Evolutionary conservation across 2,329 filamentous ascomycete species (phyloP).

Genomic region (Pseudogymnoascus sp.): DNA sequence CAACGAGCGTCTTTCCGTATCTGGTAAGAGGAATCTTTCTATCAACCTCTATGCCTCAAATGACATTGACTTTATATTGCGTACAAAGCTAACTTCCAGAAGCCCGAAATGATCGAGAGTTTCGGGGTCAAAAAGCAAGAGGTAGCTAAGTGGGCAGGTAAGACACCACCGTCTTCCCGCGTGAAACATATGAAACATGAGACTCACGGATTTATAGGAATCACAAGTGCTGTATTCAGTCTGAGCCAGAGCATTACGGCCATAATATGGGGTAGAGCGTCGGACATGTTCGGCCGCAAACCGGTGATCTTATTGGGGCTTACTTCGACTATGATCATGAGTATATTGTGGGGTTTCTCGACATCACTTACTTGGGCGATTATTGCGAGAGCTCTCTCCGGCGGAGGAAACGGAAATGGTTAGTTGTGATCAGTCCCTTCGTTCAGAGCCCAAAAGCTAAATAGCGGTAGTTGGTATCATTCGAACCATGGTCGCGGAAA

Average conservation of each 20-base stretch:
- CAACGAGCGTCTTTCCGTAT: constrained; percentile 45
- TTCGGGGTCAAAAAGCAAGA: constrained; percentile 66
- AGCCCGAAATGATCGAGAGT: constrained; percentile 77
- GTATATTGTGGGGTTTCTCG: constrained; percentile 78
- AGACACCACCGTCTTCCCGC: background rate
- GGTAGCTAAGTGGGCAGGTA: constrained; percentile 73
- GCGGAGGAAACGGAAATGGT: constrained; percentile 81
- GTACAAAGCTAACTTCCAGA: constrained; percentile 19
- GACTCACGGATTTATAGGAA: constrained; percentile 16
- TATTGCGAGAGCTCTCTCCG: constrained; percentile 67
- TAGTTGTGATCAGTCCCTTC: constrained; percentile 20
- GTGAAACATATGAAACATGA: constrained; percentile 14
- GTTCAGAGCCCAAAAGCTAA: constrained; percentile 18
- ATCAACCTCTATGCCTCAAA: background rate
- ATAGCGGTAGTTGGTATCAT: constrained; percentile 68
- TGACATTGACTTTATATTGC: background rate
- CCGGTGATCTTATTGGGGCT: constrained; percentile 70
- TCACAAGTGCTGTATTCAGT: constrained; percentile 67
- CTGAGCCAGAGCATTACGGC: constrained; percentile 65
- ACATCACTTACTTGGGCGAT: constrained; percentile 76
- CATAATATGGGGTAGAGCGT: constrained; percentile 68
- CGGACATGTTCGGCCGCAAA: constrained; percentile 77
- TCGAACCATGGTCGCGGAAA: constrained; percentile 83
- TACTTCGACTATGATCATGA: constrained; percentile 72
- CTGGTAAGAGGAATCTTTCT: constrained; percentile 32